Conservation (phyloP, 1,284 basidiomycete genomes). For the Malassezia nana region DNA sequence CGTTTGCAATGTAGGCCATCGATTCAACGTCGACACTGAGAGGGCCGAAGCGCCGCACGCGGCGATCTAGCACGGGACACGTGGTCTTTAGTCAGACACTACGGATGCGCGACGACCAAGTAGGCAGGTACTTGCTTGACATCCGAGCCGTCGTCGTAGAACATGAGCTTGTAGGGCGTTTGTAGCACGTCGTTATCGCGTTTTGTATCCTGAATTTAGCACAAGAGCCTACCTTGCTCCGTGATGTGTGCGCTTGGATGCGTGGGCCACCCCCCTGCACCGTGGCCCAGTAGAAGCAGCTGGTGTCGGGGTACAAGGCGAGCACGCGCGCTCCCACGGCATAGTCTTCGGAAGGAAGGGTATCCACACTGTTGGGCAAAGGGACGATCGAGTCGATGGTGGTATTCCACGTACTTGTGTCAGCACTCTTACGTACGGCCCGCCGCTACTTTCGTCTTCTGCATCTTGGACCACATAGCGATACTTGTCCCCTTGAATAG, state of each 20-base stretch:
- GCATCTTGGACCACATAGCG: conserved; percentile 31
- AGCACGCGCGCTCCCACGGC: conserved; percentile 32
- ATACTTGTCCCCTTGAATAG: conserved; percentile 30
- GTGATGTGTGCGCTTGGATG: conserved; percentile 19
- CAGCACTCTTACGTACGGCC: conserved; percentile 13
- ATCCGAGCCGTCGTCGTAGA: conserved; percentile 44
- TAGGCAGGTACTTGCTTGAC: conserved; percentile 40
- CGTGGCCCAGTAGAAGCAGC: conserved; percentile 45
- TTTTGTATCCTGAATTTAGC: conserved; percentile 20
- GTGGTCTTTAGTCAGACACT: conserved; percentile 13
- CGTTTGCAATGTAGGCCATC: neutral
- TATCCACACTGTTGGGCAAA: conserved; percentile 30
- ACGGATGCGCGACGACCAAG: conserved; percentile 40
- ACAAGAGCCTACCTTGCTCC: conserved; percentile 18
- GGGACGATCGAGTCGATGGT: conserved; percentile 41
- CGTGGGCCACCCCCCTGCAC: conserved; percentile 42
- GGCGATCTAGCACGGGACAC: neutral
- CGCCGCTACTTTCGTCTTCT: conserved; percentile 17
- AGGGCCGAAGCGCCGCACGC: neutral
- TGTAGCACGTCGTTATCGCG: conserved; percentile 34
- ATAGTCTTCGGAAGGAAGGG: conserved; percentile 39
- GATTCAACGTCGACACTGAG: neutral
- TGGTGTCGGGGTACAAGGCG: conserved; percentile 47
- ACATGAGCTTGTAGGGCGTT: conserved; percentile 39
- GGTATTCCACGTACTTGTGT: conserved; percentile 25